A percentile compares a stretch with the other conserved stretches of the same genome.
These are phyloP conservation scores for Fusarium heterosporum DNA, from an alignment of 2,329 filamentous ascomycete genomes.

Conservation along the genomic window DNA sequence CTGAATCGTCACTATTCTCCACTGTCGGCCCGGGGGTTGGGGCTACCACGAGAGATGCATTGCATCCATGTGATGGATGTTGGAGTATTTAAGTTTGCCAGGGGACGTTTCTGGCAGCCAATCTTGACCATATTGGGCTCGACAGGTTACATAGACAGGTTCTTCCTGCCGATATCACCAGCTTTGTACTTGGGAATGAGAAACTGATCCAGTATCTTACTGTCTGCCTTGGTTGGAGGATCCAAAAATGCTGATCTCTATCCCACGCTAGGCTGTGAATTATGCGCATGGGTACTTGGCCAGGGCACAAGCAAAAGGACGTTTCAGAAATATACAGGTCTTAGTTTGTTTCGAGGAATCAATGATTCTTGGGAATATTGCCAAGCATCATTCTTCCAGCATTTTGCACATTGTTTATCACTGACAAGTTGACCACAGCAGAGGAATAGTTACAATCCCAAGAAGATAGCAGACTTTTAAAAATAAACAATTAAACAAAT, in stretches of 20 bases:
- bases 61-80: not conserved
- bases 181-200: not conserved
- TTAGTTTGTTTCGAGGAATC: slow-evolving; percentile 14
- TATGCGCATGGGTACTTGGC: not conserved
- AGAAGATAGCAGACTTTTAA: not conserved
- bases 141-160: not conserved
- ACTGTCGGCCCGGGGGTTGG: slow-evolving; percentile 5
- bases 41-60: not conserved
- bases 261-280: slow-evolving; percentile 8
- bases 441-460: not conserved
- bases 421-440: not conserved
- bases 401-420: not conserved
- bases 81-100: slow-evolving; percentile 15
- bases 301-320: slow-evolving; percentile 3
- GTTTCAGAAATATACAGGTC: slow-evolving; percentile 12
- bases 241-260: slow-evolving; percentile 12
- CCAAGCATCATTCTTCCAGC: not conserved
- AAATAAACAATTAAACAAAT: not conserved
- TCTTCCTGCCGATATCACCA: not conserved
- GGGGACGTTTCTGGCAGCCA: not conserved
- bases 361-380: not conserved
- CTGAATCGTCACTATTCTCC: slow-evolving; percentile 26
- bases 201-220: not conserved
- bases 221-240: not conserved
- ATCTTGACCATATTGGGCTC: not conserved